Evolutionary conservation across 2,329 filamentous ascomycete genomes (phyloP).

Genomic region (Leptographium wingfieldii): DNA sequence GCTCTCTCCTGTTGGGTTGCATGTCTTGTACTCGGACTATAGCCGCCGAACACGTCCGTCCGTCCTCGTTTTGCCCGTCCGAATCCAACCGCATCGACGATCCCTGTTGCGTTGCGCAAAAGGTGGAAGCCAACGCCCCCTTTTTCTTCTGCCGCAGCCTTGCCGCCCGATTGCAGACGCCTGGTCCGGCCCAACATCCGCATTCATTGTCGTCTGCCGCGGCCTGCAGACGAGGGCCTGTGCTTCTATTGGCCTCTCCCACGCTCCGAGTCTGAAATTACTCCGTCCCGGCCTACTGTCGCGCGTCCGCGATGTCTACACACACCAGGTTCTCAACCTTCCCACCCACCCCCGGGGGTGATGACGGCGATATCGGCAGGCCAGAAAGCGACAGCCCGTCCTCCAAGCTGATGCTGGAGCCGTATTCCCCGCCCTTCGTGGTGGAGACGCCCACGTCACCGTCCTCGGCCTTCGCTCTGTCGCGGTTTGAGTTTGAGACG

Average conservation of each 20-base stretch:
- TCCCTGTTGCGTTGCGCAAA: not conserved
- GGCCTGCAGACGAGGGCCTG: not conserved
- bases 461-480: constrained; percentile 42
- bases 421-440: constrained; percentile 13
- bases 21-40: not conserved
- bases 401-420: not conserved
- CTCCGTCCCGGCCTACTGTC: not conserved
- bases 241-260: not conserved
- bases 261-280: not conserved
- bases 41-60: not conserved
- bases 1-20: not conserved
- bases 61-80: not conserved
- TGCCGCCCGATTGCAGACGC: not conserved
- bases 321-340: not conserved
- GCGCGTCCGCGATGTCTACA: not conserved
- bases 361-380: not conserved
- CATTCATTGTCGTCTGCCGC: too few relatives aligned
- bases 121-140: not conserved
- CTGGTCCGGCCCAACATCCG: not conserved
- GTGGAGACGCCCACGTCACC: constrained; percentile 31
- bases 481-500: constrained; percentile 77
- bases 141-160: not conserved
- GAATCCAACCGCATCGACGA: not conserved
- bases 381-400: not conserved
- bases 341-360: not conserved